phyloP scores from a whole-genome alignment of 164 flowering plant species.

The Houttuynia cordata region DNA sequence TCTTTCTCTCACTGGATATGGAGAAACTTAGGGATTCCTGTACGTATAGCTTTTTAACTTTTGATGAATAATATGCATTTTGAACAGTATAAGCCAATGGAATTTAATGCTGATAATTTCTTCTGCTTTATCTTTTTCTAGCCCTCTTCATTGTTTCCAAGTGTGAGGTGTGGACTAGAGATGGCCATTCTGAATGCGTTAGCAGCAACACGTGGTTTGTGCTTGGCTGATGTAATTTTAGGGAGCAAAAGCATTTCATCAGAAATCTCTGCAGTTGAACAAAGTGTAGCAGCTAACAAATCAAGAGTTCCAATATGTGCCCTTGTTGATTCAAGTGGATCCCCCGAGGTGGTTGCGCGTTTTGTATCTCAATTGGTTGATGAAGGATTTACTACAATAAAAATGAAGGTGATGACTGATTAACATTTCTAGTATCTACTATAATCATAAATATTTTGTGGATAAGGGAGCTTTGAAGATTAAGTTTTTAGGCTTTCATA shows the following conservation, averaged over 20 bases:
- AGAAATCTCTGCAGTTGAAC: conserved; percentile 12
- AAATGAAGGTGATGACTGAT: conserved; percentile 51
- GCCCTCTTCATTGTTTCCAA: conserved; percentile 70
- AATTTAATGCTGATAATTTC: background rate
- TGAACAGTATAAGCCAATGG: background rate
- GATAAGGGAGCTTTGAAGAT: background rate
- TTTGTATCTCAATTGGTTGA: conserved; percentile 48
- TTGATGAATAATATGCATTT: background rate
- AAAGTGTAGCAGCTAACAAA: conserved; percentile 11
- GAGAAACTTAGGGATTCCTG: conserved; percentile 49
- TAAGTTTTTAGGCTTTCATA: background rate
- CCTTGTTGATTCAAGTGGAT: conserved; percentile 65
- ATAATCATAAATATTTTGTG: background rate
- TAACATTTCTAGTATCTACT: background rate
- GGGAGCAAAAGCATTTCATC: conserved; percentile 4
- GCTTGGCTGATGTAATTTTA: conserved; percentile 38
- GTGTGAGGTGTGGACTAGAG: conserved; percentile 94
- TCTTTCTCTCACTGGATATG: conserved; percentile 84
- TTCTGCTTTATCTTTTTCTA: conserved; percentile 14
- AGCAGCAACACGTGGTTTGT: conserved; percentile 45
- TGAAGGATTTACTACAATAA: conserved; percentile 80
- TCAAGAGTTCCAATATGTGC: conserved; percentile 58
- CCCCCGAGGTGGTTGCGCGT: conserved; percentile 58
- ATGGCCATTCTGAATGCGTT: conserved; percentile 85
- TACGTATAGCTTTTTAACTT: too few relatives aligned